phyloP scores from a whole-genome alignment of 371 early-diverging fungal genomes.

The Mortierella sp. region DNA sequence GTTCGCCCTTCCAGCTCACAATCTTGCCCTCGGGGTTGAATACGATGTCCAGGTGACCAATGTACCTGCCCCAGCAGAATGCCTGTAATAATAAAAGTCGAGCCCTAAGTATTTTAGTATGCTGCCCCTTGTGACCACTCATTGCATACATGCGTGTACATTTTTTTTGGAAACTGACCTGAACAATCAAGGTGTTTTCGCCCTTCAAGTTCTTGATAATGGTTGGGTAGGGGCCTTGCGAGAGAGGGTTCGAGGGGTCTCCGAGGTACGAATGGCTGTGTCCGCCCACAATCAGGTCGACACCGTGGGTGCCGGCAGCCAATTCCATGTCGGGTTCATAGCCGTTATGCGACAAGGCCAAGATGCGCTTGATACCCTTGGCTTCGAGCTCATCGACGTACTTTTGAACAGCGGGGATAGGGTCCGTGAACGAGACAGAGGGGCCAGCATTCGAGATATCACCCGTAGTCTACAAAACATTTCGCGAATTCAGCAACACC shows the following conservation, averaged over 20 bases:
- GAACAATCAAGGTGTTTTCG: constrained; percentile 72
- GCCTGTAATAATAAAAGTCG: constrained; percentile 19
- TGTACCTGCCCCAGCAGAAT: constrained; percentile 71
- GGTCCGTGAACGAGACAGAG: constrained; percentile 61
- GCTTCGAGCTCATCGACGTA: constrained; percentile 68
- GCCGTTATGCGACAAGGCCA: constrained; percentile 80
- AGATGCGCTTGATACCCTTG: constrained; percentile 73
- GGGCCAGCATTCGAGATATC: constrained; percentile 68
- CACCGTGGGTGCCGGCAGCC: constrained; percentile 66
- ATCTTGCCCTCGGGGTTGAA: constrained; percentile 69
- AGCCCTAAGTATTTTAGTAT: background rate
- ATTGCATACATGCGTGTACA: too few species aligned
- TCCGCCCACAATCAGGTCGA: constrained; percentile 79
- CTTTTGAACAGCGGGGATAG: constrained; percentile 69
- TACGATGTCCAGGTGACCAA: constrained; percentile 75
- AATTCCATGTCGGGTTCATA: constrained; percentile 72
- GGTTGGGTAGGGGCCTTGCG: constrained; percentile 74
- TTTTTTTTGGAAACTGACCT: constrained; percentile 57
- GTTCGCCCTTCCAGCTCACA: constrained; percentile 63
- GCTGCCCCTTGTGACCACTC: background rate
- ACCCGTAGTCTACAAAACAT: constrained; percentile 60
- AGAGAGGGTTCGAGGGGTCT: constrained; percentile 44
- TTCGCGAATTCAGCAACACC: background rate
- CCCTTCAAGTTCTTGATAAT: constrained; percentile 67
- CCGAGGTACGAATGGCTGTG: constrained; percentile 79